phyloP scores from a whole-genome alignment of 345 rosid species.

The Passiflora organensis region DNA sequence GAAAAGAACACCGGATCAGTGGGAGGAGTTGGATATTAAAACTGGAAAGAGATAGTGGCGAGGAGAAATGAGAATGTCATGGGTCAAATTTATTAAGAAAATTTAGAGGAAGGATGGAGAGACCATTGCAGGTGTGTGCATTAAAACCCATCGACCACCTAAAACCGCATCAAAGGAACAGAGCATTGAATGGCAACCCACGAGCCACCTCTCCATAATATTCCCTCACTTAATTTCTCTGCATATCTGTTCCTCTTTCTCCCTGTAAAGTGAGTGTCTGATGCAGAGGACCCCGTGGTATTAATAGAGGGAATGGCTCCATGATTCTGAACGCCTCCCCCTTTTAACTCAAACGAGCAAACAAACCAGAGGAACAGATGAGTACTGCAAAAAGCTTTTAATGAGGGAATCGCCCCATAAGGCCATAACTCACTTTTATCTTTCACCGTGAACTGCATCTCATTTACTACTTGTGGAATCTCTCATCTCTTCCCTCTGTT shows the following conservation, averaged over 20 bases:
- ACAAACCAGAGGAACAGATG: conserved; percentile 9
- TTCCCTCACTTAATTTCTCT: conserved; percentile 9
- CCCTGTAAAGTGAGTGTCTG: neutral
- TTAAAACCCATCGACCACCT: conserved; percentile 28
- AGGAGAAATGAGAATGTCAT: neutral
- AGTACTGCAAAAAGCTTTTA: conserved; percentile 9
- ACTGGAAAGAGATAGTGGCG: neutral
- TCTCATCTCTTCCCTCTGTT: conserved; percentile 22
- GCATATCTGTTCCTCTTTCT: neutral
- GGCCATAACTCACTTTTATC: conserved; percentile 7
- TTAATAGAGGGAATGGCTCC: conserved; percentile 7
- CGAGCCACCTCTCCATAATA: conserved; percentile 17
- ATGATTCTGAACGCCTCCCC: conserved; percentile 5
- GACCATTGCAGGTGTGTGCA: conserved; percentile 21
- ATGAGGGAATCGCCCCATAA: conserved; percentile 16
- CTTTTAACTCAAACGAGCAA: conserved; percentile 2
- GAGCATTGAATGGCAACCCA: conserved; percentile 28
- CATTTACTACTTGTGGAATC: conserved; percentile 24
- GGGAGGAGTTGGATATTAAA: neutral
- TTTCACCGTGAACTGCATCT: neutral
- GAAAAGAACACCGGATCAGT: neutral
- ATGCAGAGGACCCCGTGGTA: neutral
- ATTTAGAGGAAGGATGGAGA: neutral
- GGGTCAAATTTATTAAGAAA: neutral
- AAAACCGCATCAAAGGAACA: conserved; percentile 23